A percentile compares a stretch with the other conserved stretches of the same genome.
Evolutionary conservation across 176 grass and related monocot species (phyloP).

Genomic region (barley (Hordeum vulgare)): DNA sequence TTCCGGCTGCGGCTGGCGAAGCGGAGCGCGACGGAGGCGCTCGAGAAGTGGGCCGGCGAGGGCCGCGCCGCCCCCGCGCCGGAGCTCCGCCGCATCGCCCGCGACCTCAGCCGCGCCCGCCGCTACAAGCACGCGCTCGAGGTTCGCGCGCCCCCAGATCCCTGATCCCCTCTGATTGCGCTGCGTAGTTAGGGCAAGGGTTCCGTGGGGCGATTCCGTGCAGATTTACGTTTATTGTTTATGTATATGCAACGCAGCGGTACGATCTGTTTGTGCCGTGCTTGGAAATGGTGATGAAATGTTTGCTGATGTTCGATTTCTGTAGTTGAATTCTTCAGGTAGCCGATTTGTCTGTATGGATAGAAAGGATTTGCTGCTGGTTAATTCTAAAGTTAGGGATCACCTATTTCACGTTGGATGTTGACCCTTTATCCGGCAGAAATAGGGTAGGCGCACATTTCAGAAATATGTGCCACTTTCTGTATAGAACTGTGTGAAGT

Average conservation of each 20-base stretch:
- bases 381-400: background rate
- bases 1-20: constrained; percentile 68
- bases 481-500: background rate
- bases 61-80: constrained; percentile 34
- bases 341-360: background rate
- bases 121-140: constrained; percentile 89
- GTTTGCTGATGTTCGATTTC: background rate
- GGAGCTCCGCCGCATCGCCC: constrained; percentile 56
- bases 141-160: constrained; percentile 25
- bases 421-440: background rate
- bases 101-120: constrained; percentile 49
- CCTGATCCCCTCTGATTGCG: background rate
- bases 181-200: background rate
- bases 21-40: constrained; percentile 64
- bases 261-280: background rate
- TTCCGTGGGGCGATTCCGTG: background rate
- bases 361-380: background rate
- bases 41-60: constrained; percentile 57
- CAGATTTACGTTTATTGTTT: background rate
- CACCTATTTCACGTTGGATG: too few species aligned
- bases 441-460: background rate
- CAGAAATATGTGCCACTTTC: background rate
- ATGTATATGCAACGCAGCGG: background rate
- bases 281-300: constrained; percentile 1
- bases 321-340: background rate